Percentiles rank a stretch among this genome's conserved stretches.
Evolutionary conservation across 306 rosid genomes (phyloP).

Genomic region (Citrullus colocynthis): DNA sequence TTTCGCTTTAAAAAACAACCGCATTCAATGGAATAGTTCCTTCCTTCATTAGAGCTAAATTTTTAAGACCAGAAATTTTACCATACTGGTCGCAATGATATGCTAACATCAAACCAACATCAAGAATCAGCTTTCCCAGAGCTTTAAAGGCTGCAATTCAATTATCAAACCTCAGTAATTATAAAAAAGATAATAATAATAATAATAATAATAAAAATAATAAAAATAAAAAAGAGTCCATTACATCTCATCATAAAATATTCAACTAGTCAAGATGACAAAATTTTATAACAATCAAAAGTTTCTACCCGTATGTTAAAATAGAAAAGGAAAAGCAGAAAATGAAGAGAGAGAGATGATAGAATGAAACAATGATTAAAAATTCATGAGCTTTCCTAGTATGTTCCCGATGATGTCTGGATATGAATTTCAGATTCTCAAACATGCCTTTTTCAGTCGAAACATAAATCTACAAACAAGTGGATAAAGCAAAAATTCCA

Average conservation of each 20-base stretch:
- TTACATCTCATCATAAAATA: not conserved
- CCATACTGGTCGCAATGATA: slow-evolving; percentile 85
- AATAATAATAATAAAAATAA: too few species aligned
- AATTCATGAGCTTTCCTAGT: not conserved
- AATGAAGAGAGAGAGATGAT: not conserved
- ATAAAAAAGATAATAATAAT: too few species aligned
- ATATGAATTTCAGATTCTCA: not conserved
- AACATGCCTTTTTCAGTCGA: not conserved
- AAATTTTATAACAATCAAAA: not conserved
- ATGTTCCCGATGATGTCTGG: not conserved
- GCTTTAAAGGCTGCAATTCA: slow-evolving; percentile 70
- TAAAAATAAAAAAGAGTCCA: not conserved
- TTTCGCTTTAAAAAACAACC: not conserved
- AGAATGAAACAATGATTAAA: not conserved
- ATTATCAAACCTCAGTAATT: slow-evolving; percentile 8
- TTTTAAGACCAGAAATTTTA: slow-evolving; percentile 17
- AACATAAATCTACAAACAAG: not conserved
- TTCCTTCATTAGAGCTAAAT: not conserved
- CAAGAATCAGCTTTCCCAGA: slow-evolving; percentile 79
- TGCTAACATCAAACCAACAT: slow-evolving; percentile 91
- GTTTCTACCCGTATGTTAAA: not conserved
- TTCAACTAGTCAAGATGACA: not conserved
- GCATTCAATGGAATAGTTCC: not conserved
- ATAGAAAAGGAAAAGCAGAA: not conserved
- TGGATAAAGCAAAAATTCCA: not conserved